These are phyloP conservation scores for Myxozyma vanderwaltii DNA, from an alignment of 805 yeast species.

Conservation along the genomic window DNA sequence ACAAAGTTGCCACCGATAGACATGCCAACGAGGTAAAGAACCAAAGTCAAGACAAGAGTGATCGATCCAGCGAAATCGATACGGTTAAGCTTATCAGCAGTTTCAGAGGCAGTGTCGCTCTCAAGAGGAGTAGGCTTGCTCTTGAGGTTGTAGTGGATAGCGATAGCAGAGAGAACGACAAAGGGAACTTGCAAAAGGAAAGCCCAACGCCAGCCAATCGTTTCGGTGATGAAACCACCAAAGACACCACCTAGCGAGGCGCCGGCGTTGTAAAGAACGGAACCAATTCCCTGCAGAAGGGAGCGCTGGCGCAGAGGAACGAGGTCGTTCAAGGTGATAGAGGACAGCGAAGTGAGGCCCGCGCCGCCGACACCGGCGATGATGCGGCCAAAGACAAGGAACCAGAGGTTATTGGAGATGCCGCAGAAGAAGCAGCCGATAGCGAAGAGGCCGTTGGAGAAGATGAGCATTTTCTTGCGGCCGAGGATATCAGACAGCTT, in stretches of 20 bases:
- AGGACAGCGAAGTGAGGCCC: conserved; percentile 66
- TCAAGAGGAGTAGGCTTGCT: conserved; percentile 52
- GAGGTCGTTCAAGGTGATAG: conserved; percentile 68
- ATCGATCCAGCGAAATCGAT: conserved; percentile 68
- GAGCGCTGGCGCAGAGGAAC: conserved; percentile 70
- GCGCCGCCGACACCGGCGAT: conserved; percentile 79
- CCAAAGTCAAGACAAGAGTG: conserved; percentile 58
- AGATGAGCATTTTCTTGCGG: conserved; percentile 47
- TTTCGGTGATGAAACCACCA: conserved; percentile 49
- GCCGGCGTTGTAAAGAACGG: conserved; percentile 67
- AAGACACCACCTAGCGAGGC: conserved; percentile 57
- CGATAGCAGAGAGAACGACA: conserved; percentile 66
- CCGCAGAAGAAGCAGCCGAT: conserved; percentile 60
- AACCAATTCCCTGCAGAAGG: conserved; percentile 67
- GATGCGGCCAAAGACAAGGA: conserved; percentile 49
- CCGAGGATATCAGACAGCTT: conserved; percentile 64
- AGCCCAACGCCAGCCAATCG: conserved; percentile 56
- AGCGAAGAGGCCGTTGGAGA: conserved; percentile 50
- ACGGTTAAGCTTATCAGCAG: conserved; percentile 46
- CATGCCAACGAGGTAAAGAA: conserved; percentile 63
- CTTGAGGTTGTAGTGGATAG: conserved; percentile 65
- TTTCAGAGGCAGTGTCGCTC: conserved; percentile 51
- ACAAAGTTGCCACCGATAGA: conserved; percentile 65
- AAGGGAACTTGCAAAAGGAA: conserved; percentile 38
- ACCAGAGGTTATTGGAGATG: conserved; percentile 25